Conservation (phyloP, 805 yeast species). For the Yamadazyma sp. region DNA sequence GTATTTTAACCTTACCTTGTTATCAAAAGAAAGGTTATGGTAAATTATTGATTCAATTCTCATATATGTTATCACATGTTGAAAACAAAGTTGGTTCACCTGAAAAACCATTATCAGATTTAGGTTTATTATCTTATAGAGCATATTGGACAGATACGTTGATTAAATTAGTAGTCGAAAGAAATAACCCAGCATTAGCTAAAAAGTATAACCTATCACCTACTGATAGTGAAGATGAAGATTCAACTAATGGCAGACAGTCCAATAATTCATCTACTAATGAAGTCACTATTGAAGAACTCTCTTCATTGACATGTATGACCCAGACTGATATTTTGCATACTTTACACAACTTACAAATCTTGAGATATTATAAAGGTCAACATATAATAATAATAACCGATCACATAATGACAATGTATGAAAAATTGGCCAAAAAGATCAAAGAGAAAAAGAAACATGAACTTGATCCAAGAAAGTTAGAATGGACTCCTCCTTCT, state of each 20-base stretch:
- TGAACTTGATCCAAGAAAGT: constrained; percentile 64
- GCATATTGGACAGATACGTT: constrained; percentile 96
- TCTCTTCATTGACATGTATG: constrained; percentile 84
- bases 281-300: constrained; percentile 85
- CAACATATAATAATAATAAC: constrained; percentile 88
- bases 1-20: constrained; percentile 93
- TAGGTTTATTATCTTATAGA: constrained; percentile 89
- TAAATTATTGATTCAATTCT: constrained; percentile 84
- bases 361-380: constrained; percentile 89
- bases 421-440: constrained; percentile 56
- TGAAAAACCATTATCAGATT: constrained; percentile 93
- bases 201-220: constrained; percentile 32
- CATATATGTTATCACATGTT: constrained; percentile 82
- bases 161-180: constrained; percentile 66
- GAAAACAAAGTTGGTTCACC: constrained; percentile 95
- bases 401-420: constrained; percentile 73
- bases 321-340: constrained; percentile 94
- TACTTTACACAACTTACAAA: constrained; percentile 86
- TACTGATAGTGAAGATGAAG: constrained; percentile 30
- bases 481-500: constrained; percentile 94
- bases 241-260: constrained; percentile 16
- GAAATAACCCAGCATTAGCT: constrained; percentile 37
- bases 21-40: constrained; percentile 96
- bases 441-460: constrained; percentile 69
- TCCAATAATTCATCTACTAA: constrained; percentile 11